A percentile compares a stretch with the other conserved stretches of the same genome.
These are phyloP conservation scores for Sesbania bispinosa DNA, from an alignment of 306 rosid species.

Conservation along the genomic window DNA sequence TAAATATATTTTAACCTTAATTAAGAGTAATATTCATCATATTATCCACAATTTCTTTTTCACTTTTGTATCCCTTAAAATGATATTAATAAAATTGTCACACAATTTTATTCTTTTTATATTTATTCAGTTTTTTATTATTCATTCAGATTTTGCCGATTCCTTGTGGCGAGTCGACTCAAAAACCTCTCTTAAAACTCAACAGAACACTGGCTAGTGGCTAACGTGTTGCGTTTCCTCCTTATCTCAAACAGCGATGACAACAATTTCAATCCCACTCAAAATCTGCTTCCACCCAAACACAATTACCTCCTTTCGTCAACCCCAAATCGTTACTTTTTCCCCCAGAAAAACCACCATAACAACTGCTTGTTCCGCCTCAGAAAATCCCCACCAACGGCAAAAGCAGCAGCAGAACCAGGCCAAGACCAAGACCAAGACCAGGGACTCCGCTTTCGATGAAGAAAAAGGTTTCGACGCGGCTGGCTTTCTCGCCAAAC, in stretches of 20 bases:
- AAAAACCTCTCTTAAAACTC: constrained; percentile 50
- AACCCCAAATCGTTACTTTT: constrained; percentile 39
- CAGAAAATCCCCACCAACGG: constrained; percentile 56
- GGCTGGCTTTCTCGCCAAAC: constrained; percentile 76
- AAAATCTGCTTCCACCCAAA: constrained; percentile 34
- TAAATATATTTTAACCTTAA: too few species aligned
- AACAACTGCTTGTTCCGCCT: constrained; percentile 49
- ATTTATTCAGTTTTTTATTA: too few species aligned
- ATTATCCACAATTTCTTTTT: too few species aligned
- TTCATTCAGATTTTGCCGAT: not conserved
- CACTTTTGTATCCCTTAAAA: too few species aligned
- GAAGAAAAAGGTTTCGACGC: constrained; percentile 71
- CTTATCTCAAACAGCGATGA: constrained; percentile 40
- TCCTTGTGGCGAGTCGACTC: constrained; percentile 40
- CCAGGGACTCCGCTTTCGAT: constrained; percentile 32
- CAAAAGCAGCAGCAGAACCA: constrained; percentile 24
- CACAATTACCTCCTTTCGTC: constrained; percentile 29
- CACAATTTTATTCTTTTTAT: too few species aligned
- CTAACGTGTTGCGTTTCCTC: not conserved
- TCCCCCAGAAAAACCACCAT: constrained; percentile 40
- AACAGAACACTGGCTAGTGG: not conserved
- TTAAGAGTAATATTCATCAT: too few species aligned
- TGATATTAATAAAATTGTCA: too few species aligned
- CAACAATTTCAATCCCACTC: constrained; percentile 42
- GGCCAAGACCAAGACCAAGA: constrained; percentile 31